phyloP scores from a whole-genome alignment of 2,329 filamentous ascomycete genomes.

The Fusarium heterosporum region DNA sequence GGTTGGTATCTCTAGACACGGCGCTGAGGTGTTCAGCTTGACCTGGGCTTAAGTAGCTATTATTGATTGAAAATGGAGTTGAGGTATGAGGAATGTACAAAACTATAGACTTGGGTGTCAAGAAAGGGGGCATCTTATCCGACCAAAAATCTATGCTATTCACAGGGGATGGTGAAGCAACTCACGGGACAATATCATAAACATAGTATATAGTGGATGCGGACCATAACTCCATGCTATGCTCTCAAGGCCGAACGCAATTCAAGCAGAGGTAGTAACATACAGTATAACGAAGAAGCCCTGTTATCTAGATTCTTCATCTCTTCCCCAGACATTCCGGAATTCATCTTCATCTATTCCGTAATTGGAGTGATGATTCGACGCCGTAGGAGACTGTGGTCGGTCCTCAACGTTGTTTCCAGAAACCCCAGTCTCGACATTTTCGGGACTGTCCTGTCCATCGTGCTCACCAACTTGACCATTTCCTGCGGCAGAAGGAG shows the following conservation, averaged over 20 bases:
- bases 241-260: conserved; percentile 22
- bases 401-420: conserved; percentile 15
- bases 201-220: conserved; percentile 1
- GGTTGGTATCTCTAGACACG: conserved; percentile 59
- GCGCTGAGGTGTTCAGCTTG: conserved; percentile 57
- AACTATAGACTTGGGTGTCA: conserved; percentile 4
- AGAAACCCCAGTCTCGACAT: conserved; percentile 35
- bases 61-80: neutral
- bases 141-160: neutral
- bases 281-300: conserved; percentile 30
- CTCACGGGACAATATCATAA: neutral
- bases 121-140: conserved; percentile 3
- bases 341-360: conserved; percentile 56
- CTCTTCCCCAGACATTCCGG: conserved; percentile 58
- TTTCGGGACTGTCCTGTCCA: conserved; percentile 36
- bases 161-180: neutral
- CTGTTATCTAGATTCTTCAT: conserved; percentile 42
- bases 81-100: conserved; percentile 1
- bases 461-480: conserved; percentile 30
- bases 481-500: conserved; percentile 33
- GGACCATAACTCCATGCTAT: conserved; percentile 47
- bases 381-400: conserved; percentile 23
- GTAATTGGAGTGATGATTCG: conserved; percentile 48
- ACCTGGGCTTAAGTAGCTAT: conserved; percentile 47
- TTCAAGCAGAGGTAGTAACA: conserved; percentile 30